Base-by-base conservation (phyloP, 345 rosid species). In the Rhizophora mangle region DNA sequence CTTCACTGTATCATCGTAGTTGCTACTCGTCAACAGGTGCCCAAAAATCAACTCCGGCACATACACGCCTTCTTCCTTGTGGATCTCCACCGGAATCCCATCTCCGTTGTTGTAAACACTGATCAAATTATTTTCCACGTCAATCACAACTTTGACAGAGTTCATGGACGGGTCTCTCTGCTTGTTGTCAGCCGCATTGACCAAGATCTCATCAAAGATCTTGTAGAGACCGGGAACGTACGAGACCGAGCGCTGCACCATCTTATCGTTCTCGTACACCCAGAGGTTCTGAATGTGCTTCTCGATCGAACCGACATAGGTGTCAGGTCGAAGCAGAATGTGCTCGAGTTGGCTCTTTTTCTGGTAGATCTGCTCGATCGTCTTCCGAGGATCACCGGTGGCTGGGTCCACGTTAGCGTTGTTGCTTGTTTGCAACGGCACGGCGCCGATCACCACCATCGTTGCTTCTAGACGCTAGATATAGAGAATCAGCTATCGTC, bases 321-420 rank as follows among this genome's bases (percentile, higher is more conserved):
- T 92, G 78, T 95, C 99, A 1, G 99, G 98, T 18, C 99, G 96
- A 72, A 92, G 97, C 43, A 95, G 82, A 76, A 95, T 95, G 81
- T 95, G 99, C 78, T 96, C 99, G 1, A 96, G 87, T 86, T 96
- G 99, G n/a, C 89, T 74, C 71, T 96, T 96, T 86, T 96, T 96
- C 88, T 96, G 99, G 87, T 96, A 96, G 74, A 85, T 86, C 69
- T 96, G 88, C 64, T 96, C 98, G 11, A 96, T 90, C 8, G 96
- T 90, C 81, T 89, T 96, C 52, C 31, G 24, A 22, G 68, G 43
- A 6, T 67, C 64, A 6, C n/a, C 2, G 59, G 49, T 30, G 2
- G 83, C 31, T 8, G 65, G 64, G 8, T 70, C 68, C 18, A 80
- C 54, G 79, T 95, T 92, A n/a, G 69, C 86, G 60, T 71, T 87